These are phyloP conservation scores for Brassica balearica DNA, from an alignment of 441 rosid genomes.

Conservation along the genomic window DNA sequence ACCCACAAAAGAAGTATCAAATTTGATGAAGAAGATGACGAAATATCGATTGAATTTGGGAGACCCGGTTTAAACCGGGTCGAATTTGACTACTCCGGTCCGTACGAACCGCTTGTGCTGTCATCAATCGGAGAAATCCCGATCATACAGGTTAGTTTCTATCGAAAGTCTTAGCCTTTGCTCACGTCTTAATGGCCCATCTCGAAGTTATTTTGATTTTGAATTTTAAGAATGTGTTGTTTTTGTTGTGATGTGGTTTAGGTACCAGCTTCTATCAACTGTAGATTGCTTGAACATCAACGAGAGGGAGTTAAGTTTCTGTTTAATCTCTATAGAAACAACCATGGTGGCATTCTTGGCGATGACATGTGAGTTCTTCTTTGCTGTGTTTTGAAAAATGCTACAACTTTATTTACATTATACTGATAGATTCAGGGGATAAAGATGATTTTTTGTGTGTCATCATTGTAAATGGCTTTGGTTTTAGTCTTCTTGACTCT, in stretches of 20 bases:
- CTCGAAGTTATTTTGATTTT: background rate
- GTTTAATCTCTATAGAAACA: constrained; percentile 67
- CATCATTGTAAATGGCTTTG: no score
- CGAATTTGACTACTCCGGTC: constrained; percentile 72
- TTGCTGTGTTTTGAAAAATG: background rate
- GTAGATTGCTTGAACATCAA: constrained; percentile 92
- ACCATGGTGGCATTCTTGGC: constrained; percentile 95
- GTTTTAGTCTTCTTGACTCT: background rate
- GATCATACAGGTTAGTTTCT: constrained; percentile 56
- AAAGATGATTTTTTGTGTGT: background rate
- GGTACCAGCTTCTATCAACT: constrained; percentile 94
- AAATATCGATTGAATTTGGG: constrained; percentile 46
- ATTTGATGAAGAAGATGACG: constrained; percentile 37
- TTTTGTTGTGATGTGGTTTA: constrained; percentile 34
- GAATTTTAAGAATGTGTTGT: background rate
- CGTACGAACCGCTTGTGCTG: constrained; percentile 70
- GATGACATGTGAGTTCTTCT: constrained; percentile 86
- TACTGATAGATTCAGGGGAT: background rate
- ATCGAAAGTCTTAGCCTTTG: constrained; percentile 23
- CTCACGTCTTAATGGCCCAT: background rate
- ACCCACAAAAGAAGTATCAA: constrained; percentile 31
- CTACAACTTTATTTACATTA: background rate
- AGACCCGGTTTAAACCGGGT: constrained; percentile 58
- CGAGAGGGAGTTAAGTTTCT: constrained; percentile 84
- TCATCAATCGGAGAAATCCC: constrained; percentile 68